Conservation (phyloP, 257 asterid genomes). For the Capsicum baccatum region DNA sequence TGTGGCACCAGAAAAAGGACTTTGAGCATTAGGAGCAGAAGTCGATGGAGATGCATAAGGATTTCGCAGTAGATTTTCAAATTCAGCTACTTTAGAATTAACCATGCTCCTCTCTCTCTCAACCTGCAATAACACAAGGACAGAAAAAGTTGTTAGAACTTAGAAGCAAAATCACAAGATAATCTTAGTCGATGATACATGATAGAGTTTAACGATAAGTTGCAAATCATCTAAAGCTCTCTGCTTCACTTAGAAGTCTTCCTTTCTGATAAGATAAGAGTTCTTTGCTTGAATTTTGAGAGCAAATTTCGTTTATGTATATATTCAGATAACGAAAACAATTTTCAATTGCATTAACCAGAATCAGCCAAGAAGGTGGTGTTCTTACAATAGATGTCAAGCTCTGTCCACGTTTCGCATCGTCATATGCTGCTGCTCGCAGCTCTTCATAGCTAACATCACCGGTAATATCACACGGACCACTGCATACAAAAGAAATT, state of each 20-base stretch:
- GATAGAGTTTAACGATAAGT: slow-evolving; percentile 6
- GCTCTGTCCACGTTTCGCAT: slow-evolving; percentile 71
- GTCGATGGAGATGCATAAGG: slow-evolving; percentile 48
- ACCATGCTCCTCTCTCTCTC: slow-evolving; percentile 77
- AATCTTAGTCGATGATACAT: background rate
- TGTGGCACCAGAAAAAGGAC: slow-evolving; percentile 46
- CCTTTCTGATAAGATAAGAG: background rate
- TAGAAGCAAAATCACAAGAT: slow-evolving; percentile 21
- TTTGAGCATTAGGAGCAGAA: slow-evolving; percentile 55
- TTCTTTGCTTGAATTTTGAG: background rate
- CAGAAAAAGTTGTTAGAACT: slow-evolving; percentile 29
- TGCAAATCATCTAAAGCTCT: slow-evolving; percentile 5
- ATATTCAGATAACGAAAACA: background rate
- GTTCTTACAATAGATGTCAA: slow-evolving; percentile 75
- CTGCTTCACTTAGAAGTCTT: background rate
- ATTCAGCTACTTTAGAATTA: slow-evolving; percentile 71
- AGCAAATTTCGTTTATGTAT: background rate
- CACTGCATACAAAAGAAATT: slow-evolving; percentile 53
- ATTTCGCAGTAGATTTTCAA: slow-evolving; percentile 64
- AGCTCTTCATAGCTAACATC: slow-evolving; percentile 89
- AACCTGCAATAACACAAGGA: slow-evolving; percentile 56
- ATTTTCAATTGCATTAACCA: background rate
- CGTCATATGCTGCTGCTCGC: slow-evolving; percentile 87
- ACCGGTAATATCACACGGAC: slow-evolving; percentile 86
- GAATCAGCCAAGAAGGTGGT: slow-evolving; percentile 5